Evolutionary conservation across 2,329 filamentous ascomycete species (phyloP), one percentile per base, ranked within the genome.

Genomic region (Annulohypoxylon truncatum): DNA sequence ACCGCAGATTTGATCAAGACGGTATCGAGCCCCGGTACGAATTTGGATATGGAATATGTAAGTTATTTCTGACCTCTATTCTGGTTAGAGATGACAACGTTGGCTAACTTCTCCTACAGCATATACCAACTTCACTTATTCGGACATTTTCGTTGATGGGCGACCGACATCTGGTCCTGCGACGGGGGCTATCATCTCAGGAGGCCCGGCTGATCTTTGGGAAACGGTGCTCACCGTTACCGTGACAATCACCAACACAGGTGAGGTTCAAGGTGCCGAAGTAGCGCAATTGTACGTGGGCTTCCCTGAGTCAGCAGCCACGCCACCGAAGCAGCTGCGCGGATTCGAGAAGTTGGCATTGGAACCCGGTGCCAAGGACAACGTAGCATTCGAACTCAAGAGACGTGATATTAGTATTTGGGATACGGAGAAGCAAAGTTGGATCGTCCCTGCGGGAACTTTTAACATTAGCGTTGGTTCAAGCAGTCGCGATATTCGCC

Each of bases 121-220:
- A 12, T 93, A 92, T 79, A 92, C 91, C 1, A 88, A 83, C 24
- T 93, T 92, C 78, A 82, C 83, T 28, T 89, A 88, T 75, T 82
- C 84, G 13, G 79, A 82, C 61, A 80, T 90, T 9, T 78, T 78
- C 28, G 70, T 82, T 51, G 75, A 77, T 4, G 79, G 80, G 3
- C 75, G 74, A 7, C 78, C 77, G 6, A 77, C 67, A 1, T 75
- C 81, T 0, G 81, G 80, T 9, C 77, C 82, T 0, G 81, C 82
- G 0, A 76, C 77, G 0, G 81, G 82, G 2, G 46, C 71, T 2
- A 76, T 80, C 28, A 76, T 78, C 1, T 77, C 82, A 0, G 84
- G 84, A 24, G 84, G 84, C 1, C 77, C 76, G 3, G 73, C 77
- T 0, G 82, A 84, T 60, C 80, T 86, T 28, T 85, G 80, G 72